Evolutionary conservation across 345 rosid species (phyloP).

Genomic region (Atalantia buxifolia): DNA sequence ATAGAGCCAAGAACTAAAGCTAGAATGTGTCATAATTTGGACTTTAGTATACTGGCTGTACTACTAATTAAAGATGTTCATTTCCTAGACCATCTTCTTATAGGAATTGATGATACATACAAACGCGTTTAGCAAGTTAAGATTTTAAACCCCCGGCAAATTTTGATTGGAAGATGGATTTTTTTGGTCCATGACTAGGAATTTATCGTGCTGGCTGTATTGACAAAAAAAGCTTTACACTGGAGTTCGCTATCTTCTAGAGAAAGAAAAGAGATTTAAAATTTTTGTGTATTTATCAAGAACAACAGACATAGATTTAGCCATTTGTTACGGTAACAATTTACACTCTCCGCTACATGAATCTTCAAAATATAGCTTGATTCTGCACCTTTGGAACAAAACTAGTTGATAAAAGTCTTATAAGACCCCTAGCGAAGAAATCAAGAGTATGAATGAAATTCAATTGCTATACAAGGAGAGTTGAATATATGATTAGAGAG

Average conservation of each 20-base stretch:
- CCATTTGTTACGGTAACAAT: neutral
- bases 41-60: slow-evolving; percentile 16
- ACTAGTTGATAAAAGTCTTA: no score
- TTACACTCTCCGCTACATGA: neutral
- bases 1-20: neutral
- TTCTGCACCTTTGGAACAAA: neutral
- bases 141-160: neutral
- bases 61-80: neutral
- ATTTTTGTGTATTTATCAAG: neutral
- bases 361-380: neutral
- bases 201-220: neutral
- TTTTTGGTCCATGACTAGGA: slow-evolving; percentile 1
- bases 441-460: neutral
- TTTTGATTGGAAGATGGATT: neutral
- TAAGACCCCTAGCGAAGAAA: no score
- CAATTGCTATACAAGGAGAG: neutral
- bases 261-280: neutral
- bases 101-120: neutral
- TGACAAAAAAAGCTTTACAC: neutral
- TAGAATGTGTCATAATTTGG: slow-evolving; percentile 6
- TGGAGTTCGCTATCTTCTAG: neutral
- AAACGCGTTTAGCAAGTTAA: neutral
- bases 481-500: no score
- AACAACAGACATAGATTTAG: neutral
- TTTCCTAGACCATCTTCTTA: neutral